phyloP scores from a whole-genome alignment of 164 flowering plant species.

The Stephania japonica region DNA sequence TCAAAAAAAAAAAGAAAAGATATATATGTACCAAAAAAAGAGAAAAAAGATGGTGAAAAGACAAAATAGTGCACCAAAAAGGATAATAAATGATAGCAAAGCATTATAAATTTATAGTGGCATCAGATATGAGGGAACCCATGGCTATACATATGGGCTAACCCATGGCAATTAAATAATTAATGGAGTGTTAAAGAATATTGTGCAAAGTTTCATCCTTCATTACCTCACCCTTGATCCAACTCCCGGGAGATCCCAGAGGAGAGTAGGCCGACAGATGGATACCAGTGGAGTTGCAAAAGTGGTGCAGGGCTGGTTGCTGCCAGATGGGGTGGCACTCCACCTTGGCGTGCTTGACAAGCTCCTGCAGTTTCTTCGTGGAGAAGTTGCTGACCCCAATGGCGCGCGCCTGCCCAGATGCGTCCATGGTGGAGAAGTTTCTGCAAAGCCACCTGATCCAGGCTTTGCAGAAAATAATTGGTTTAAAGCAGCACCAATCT shows the following conservation, averaged over 20 bases:
- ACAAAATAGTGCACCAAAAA: no score
- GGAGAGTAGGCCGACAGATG: constrained; percentile 66
- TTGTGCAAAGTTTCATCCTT: constrained; percentile 48
- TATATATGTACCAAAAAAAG: no score
- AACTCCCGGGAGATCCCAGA: constrained; percentile 62
- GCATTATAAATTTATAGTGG: no score
- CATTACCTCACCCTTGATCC: constrained; percentile 48
- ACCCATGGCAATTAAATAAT: no score
- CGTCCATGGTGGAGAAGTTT: constrained; percentile 55
- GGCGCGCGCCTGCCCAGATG: constrained; percentile 55
- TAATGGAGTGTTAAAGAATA: no score
- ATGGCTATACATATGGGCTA: no score
- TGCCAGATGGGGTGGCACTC: constrained; percentile 69
- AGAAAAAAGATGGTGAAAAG: no score
- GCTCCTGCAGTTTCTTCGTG: constrained; percentile 48
- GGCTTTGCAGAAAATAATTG: constrained; percentile 35
- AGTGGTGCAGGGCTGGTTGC: constrained; percentile 41
- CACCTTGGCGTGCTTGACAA: constrained; percentile 36
- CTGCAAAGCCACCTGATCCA: constrained; percentile 30
- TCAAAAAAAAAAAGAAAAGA: no score
- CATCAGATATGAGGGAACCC: no score
- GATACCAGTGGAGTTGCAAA: constrained; percentile 49
- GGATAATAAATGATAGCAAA: no score
- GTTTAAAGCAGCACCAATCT: constrained; percentile 48
- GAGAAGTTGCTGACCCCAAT: constrained; percentile 73